Base-by-base conservation (phyloP, 1,284 basidiomycete genomes). In the Rhodotorula mucilaginosa region DNA sequence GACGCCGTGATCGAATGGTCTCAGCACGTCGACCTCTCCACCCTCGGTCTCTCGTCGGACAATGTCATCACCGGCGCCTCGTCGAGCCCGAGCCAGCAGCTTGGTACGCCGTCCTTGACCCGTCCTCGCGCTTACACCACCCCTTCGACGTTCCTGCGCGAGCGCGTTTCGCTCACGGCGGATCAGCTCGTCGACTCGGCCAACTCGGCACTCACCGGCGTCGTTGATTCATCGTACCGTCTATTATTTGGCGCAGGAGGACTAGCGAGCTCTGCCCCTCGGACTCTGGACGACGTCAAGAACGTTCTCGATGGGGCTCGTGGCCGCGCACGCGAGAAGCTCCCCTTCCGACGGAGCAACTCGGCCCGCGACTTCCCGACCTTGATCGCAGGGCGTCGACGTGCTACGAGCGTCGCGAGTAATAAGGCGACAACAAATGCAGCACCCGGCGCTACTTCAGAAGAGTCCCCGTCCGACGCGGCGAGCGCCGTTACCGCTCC, bases 1-100 rank as follows among this genome's bases (percentile, higher is more conserved):
- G 88, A 95, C 82, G 95, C 95, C 10, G 93, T 94, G 1, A 91
- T 92, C 3, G 93, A 96, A 78, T 97, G 97, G 80, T 83, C 97
- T 56, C 92, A 95, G 82, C 91, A 93, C 78, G 92, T 97, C 34
- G 92, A 95, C 80, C 84, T 95, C 64, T 88, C 86, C 13, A 90
- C 88, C 8, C 83, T 97, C 18, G 93, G 93, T 0, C 83, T 97
- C 15, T 87, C 89, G 39, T 85, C 85, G 19, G 86, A 86, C 74
- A 86, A 85, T 65, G 85, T 90, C 12, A 82, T 87, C 70, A 31
- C 64, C n/a, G 44, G 61, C 85, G 56, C 57, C 18, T 31, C 66
- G 15, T 34, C 34, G 63, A 21, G 8, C 48, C 21, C 19, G 21
- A 63, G 39, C 34, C 64, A 31, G 10, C 26, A 56, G 26, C 26